A percentile compares a stretch with the other conserved stretches of the same genome.
Conservation (phyloP, 2,329 filamentous ascomycete genomes). For the Arthrobotrys sinensis region DNA sequence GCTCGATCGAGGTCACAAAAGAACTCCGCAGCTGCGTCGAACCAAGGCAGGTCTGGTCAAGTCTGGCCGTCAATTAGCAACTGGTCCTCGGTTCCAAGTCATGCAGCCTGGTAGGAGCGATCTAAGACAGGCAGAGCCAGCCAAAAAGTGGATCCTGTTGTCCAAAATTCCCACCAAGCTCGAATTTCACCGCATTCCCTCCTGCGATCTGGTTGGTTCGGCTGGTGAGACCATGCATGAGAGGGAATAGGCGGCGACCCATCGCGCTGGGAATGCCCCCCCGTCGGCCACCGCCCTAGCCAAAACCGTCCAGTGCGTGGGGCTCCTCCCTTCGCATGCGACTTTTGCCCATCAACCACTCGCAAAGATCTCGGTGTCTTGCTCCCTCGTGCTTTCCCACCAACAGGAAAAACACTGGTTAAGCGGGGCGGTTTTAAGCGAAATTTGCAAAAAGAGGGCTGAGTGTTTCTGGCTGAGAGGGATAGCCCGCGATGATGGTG, state of each 20-base stretch:
- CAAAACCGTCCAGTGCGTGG: slow-evolving; percentile 58
- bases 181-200: slow-evolving; percentile 54
- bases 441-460: slow-evolving; percentile 61
- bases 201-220: slow-evolving; percentile 56
- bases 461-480: slow-evolving; percentile 60
- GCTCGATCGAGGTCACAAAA: slow-evolving; percentile 37
- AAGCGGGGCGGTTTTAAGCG: slow-evolving; percentile 59
- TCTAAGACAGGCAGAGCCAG: slow-evolving; percentile 57
- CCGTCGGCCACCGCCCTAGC: slow-evolving; percentile 38
- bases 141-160: slow-evolving; percentile 49
- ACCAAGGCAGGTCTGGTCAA: slow-evolving; percentile 38
- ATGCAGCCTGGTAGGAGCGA: slow-evolving; percentile 57
- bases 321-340: slow-evolving; percentile 58
- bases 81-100: slow-evolving; percentile 56
- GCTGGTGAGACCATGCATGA: slow-evolving; percentile 60
- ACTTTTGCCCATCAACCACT: slow-evolving; percentile 30
- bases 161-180: slow-evolving; percentile 56
- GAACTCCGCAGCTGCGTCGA: slow-evolving; percentile 28
- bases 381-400: slow-evolving; percentile 60
- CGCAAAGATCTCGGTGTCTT: slow-evolving; percentile 49
- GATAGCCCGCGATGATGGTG: slow-evolving; percentile 33
- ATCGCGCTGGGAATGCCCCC: slow-evolving; percentile 60
- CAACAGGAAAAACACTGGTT: slow-evolving; percentile 56
- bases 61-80: slow-evolving; percentile 32
- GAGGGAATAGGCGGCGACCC: slow-evolving; percentile 61